Conservation (phyloP, 768 basidiomycete genomes). For the Coprinellus micaceus region DNA sequence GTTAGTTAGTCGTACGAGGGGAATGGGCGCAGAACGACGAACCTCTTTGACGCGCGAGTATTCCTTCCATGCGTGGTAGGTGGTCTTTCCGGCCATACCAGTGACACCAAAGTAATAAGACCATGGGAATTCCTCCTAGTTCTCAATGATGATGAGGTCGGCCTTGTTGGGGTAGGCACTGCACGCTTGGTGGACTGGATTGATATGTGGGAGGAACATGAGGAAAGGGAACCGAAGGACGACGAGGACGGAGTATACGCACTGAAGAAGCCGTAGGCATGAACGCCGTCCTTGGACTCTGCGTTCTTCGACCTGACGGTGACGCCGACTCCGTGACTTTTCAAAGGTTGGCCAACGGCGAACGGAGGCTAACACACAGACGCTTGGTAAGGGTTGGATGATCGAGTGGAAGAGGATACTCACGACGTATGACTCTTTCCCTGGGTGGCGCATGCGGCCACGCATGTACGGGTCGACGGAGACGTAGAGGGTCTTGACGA, state of each 20-base stretch:
- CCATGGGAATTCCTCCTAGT: slow-evolving; percentile 40
- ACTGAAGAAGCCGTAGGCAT: slow-evolving; percentile 9
- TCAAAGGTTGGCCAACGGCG: slow-evolving; percentile 12
- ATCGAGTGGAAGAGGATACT: background rate
- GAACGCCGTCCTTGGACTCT: slow-evolving; percentile 17
- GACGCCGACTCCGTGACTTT: slow-evolving; percentile 25
- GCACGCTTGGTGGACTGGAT: slow-evolving; percentile 34
- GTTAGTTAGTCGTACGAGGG: background rate
- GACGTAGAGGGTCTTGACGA: slow-evolving; percentile 42
- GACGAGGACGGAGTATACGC: slow-evolving; percentile 15
- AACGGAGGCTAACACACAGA: slow-evolving; percentile 10
- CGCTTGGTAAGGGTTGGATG: background rate
- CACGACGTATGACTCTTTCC: slow-evolving; percentile 18
- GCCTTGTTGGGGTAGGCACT: slow-evolving; percentile 20
- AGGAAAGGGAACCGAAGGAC: background rate
- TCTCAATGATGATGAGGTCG: slow-evolving; percentile 25
- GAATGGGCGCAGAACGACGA: slow-evolving; percentile 6
- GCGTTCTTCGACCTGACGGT: slow-evolving; percentile 20
- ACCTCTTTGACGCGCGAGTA: slow-evolving; percentile 29
- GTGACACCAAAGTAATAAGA: slow-evolving; percentile 34
- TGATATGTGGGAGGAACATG: background rate
- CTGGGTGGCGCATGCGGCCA: slow-evolving; percentile 30
- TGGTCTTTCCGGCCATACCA: slow-evolving; percentile 33
- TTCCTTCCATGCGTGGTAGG: slow-evolving; percentile 28
- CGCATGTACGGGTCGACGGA: slow-evolving; percentile 45